Conservation (phyloP, 441 rosid genomes). For the Euphorbia corollata region DNA sequence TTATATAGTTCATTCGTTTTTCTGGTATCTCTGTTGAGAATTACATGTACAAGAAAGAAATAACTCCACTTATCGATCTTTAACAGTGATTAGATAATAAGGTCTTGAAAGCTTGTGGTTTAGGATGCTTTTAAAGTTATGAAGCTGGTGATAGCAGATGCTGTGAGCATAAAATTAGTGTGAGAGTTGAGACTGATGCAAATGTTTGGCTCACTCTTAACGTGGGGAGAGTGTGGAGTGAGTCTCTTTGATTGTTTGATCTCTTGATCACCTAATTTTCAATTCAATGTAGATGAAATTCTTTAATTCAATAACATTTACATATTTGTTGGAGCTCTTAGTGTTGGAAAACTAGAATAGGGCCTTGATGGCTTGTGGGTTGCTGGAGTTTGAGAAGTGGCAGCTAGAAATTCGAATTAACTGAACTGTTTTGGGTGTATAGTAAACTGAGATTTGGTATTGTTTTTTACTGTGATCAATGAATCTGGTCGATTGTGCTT, state of each 20-base stretch:
- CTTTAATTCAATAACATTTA: background rate
- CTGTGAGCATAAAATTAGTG: background rate
- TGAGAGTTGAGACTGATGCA: background rate
- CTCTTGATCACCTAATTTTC: background rate
- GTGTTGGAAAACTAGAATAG: background rate
- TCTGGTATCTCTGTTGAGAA: too few species aligned
- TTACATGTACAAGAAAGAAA: background rate
- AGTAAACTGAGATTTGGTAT: slow-evolving; percentile 2
- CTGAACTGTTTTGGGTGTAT: slow-evolving; percentile 7
- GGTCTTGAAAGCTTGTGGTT: slow-evolving; percentile 2
- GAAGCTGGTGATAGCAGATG: background rate
- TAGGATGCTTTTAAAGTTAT: background rate
- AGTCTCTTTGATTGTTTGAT: background rate
- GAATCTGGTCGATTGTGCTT: background rate
- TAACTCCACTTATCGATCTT: background rate
- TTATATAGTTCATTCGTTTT: too few species aligned
- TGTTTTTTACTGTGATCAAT: slow-evolving; percentile 3
- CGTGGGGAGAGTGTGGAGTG: too few species aligned
- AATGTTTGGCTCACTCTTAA: background rate
- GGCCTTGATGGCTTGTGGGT: background rate
- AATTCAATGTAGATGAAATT: background rate
- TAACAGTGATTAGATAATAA: background rate
- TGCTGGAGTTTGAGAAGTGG: slow-evolving; percentile 2
- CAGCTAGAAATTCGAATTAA: slow-evolving; percentile 2
- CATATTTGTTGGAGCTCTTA: background rate